phyloP scores from a whole-genome alignment of 176 grass and related monocot genomes.

The Musa acuminata region DNA sequence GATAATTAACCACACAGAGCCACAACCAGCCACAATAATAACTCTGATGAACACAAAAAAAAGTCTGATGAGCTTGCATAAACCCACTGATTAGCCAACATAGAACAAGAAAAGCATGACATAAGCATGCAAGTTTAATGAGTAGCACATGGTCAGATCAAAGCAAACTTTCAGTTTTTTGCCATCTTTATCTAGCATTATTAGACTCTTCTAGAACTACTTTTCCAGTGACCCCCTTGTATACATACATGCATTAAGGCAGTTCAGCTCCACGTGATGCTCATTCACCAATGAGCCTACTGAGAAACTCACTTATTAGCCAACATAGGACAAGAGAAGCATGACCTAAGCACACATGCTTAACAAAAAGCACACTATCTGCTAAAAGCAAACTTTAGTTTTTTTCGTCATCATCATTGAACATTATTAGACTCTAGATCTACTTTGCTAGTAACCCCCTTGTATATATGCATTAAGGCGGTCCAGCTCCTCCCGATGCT shows the following conservation, averaged over 20 bases:
- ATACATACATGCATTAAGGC: constrained; percentile 65
- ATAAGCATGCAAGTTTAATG: not conserved
- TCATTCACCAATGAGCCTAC: constrained; percentile 15
- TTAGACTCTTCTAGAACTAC: not conserved
- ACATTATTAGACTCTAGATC: not conserved
- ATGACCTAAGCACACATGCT: not conserved
- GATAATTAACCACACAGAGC: no score
- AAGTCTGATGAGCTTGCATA: not conserved
- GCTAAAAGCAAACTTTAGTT: not conserved
- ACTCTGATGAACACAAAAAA: no score
- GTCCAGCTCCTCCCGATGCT: constrained; percentile 85
- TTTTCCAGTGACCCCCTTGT: constrained; percentile 74
- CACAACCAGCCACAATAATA: no score
- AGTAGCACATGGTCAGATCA: not conserved
- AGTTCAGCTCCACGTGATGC: constrained; percentile 81
- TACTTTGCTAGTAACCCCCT: constrained; percentile 61
- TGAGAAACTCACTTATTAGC: not conserved
- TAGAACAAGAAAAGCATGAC: not conserved
- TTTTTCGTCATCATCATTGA: constrained; percentile 29
- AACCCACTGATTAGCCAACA: not conserved
- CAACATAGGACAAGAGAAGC: not conserved
- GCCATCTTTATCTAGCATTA: constrained; percentile 20
- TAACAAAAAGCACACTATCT: not conserved
- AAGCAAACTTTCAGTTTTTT: constrained; percentile 8
- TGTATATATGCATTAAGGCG: constrained; percentile 90